phyloP scores from a whole-genome alignment of 805 yeast species.

The Debaryomyces prosopidis region DNA sequence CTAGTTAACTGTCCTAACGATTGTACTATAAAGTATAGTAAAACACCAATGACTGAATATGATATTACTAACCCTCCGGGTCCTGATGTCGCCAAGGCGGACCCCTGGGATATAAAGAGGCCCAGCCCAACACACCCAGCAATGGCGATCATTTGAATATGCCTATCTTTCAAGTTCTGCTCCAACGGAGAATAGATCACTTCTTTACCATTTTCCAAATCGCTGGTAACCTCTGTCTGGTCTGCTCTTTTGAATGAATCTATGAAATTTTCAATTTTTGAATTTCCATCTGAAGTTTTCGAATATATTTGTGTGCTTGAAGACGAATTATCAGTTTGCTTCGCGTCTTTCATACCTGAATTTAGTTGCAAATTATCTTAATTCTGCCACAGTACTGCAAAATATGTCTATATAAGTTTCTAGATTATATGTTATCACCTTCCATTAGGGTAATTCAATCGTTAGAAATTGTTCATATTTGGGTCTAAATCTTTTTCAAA shows the following conservation, averaged over 20 bases:
- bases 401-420: not conserved
- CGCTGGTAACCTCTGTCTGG: not conserved
- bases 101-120: slow-evolving; percentile 36
- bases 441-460: not conserved
- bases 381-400: not conserved
- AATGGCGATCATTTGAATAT: slow-evolving; percentile 64
- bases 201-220: slow-evolving; percentile 1
- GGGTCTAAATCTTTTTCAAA: too few relatives aligned
- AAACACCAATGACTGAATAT: slow-evolving; percentile 54
- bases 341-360: not conserved
- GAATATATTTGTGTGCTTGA: not conserved
- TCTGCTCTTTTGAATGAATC: not conserved
- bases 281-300: not conserved
- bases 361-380: not conserved
- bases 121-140: slow-evolving; percentile 61
- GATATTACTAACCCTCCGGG: slow-evolving; percentile 53
- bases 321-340: not conserved
- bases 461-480: not conserved
- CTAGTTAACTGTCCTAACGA: slow-evolving; percentile 69
- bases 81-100: slow-evolving; percentile 38
- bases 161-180: slow-evolving; percentile 46
- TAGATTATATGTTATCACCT: not conserved
- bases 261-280: not conserved
- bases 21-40: slow-evolving; percentile 59
- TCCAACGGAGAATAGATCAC: slow-evolving; percentile 28